Percentiles rank a stretch among this genome's conserved stretches.
Conservation (phyloP, 2,329 filamentous ascomycete genomes). For the Aspergillus sp. region DNA sequence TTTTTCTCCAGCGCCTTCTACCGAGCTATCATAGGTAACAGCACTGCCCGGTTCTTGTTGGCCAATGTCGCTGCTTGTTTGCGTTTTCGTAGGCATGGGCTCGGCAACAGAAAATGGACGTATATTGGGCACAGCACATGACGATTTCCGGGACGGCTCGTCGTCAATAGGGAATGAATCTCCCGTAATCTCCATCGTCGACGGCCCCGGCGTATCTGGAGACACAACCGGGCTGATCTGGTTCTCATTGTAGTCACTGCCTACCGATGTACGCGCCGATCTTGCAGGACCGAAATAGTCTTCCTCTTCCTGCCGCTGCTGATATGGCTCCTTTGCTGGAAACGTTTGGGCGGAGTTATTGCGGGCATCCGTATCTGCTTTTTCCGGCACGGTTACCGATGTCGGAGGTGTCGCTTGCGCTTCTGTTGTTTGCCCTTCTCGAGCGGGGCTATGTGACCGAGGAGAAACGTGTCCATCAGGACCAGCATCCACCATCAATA, state of each 20-base stretch:
- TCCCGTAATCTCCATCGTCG: constrained; percentile 38
- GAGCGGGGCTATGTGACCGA: constrained; percentile 35
- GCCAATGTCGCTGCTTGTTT: constrained; percentile 8
- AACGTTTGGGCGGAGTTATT: constrained; percentile 15
- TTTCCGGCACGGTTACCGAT: constrained; percentile 4
- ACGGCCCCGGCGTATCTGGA: constrained; percentile 35
- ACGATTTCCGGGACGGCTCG: constrained; percentile 31
- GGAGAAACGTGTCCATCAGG: constrained; percentile 31
- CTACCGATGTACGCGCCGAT: constrained; percentile 20
- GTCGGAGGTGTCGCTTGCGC: constrained; percentile 6
- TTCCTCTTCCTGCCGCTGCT: constrained; percentile 1
- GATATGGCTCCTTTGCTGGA: constrained; percentile 4
- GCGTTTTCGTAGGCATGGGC: constrained; percentile 14
- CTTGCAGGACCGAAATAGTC: constrained; percentile 15
- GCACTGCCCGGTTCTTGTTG: constrained; percentile 14
- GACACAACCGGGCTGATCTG: constrained; percentile 35
- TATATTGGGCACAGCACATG: constrained; percentile 30
- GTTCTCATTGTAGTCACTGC: constrained; percentile 31
- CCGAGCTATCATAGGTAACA: constrained; percentile 10
- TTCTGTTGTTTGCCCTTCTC: background rate
- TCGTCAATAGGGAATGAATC: constrained; percentile 24
- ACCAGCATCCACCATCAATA: constrained; percentile 22
- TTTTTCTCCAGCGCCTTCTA: constrained; percentile 23
- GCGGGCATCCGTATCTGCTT: background rate
- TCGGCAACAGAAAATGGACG: constrained; percentile 26